A percentile compares a stretch with the other conserved stretches of the same genome.
These are phyloP conservation scores for Vinca major DNA, from an alignment of 305 asterid species.

Conservation along the genomic window DNA sequence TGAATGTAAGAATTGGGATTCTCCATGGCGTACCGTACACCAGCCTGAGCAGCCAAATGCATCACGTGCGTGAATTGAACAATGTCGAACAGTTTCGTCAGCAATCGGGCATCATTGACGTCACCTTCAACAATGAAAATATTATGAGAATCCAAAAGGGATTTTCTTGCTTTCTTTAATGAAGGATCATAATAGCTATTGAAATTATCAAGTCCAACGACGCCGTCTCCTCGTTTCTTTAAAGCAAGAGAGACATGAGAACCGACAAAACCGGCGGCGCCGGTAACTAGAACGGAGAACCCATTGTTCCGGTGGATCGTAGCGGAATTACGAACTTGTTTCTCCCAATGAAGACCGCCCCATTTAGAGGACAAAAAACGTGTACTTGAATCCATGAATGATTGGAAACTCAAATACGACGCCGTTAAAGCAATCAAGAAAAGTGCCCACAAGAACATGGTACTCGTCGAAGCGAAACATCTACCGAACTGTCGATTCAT, in stretches of 20 bases:
- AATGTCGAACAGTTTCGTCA: conserved; percentile 43
- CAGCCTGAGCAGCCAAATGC: conserved; percentile 89
- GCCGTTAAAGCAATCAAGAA: conserved; percentile 67
- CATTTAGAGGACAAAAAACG: conserved; percentile 45
- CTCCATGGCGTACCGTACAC: conserved; percentile 72
- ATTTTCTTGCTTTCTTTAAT: conserved; percentile 36
- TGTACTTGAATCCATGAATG: conserved; percentile 46
- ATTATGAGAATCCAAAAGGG: conserved; percentile 22
- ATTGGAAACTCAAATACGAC: conserved; percentile 57
- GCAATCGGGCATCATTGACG: conserved; percentile 43
- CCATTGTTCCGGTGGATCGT: conserved; percentile 50
- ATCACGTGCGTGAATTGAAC: conserved; percentile 54
- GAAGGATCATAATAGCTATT: conserved; percentile 55
- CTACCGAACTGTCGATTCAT: conserved; percentile 56
- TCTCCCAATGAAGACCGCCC: conserved; percentile 62
- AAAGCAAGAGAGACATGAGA: conserved; percentile 25
- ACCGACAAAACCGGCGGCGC: conserved; percentile 85
- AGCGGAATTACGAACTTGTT: conserved; percentile 39
- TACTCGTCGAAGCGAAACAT: conserved; percentile 70
- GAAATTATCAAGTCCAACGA: conserved; percentile 70
- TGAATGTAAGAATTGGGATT: conserved; percentile 64
- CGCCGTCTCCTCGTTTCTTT: conserved; percentile 68
- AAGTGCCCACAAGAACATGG: conserved; percentile 73
- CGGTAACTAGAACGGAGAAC: conserved; percentile 56
- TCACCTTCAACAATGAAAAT: conserved; percentile 51